A percentile compares a stretch with the other conserved stretches of the same genome.
These are phyloP conservation scores for Fistulifera pelliculosa DNA, from an alignment of 108 stramenopile genomes.

Conservation along the genomic window DNA sequence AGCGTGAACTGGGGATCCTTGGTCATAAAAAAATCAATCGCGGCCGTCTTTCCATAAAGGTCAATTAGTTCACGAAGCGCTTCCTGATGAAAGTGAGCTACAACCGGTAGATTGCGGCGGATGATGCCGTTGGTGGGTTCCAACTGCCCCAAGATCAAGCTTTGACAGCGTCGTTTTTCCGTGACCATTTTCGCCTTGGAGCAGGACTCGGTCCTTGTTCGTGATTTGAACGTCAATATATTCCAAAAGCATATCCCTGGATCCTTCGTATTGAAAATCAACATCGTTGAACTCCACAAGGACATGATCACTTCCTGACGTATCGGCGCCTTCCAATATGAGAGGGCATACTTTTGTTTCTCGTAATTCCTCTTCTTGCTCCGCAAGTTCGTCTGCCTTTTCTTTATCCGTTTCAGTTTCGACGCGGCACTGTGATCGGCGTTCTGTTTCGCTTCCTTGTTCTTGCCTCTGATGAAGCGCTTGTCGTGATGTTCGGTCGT, in stretches of 20 bases:
- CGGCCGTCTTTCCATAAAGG: slow-evolving; percentile 10
- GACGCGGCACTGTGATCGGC: slow-evolving; percentile 43
- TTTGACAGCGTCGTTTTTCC: slow-evolving; percentile 36
- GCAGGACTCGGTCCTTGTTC: slow-evolving; percentile 31
- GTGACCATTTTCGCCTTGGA: slow-evolving; percentile 42
- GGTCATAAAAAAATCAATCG: not conserved
- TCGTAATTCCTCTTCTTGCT: too few relatives aligned
- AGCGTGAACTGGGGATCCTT: not conserved
- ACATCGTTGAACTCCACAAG: slow-evolving; percentile 19
- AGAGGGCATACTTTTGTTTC: too few relatives aligned
- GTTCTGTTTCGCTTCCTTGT: slow-evolving; percentile 60
- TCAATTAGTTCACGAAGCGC: slow-evolving; percentile 14
- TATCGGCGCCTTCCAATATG: slow-evolving; percentile 17
- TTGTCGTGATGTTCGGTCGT: slow-evolving; percentile 21
- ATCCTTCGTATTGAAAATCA: not conserved
- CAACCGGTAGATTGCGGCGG: not conserved
- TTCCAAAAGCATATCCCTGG: slow-evolving; percentile 18
- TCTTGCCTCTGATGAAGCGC: slow-evolving; percentile 42
- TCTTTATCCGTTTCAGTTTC: slow-evolving; percentile 28
- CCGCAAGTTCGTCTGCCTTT: slow-evolving; percentile 16
- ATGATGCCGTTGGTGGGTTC: slow-evolving; percentile 22
- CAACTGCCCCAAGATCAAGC: not conserved
- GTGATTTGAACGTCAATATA: slow-evolving; percentile 28
- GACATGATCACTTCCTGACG: slow-evolving; percentile 35
- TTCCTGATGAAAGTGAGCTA: slow-evolving; percentile 36